These are phyloP conservation scores for Naganishia vaughanmartiniae DNA, from an alignment of 768 basidiomycete genomes.

Conservation along the genomic window DNA sequence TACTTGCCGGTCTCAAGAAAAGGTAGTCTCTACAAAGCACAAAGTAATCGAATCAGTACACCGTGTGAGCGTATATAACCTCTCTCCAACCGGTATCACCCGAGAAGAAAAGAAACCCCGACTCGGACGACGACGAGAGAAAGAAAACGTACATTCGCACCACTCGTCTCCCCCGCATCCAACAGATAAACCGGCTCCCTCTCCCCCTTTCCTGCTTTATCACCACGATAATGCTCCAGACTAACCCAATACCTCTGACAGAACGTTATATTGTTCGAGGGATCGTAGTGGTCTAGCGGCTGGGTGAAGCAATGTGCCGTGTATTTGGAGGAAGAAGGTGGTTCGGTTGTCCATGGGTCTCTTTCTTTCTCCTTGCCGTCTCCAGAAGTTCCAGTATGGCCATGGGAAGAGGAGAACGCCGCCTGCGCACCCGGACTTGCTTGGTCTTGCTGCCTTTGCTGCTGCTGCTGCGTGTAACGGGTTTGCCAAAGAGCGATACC, in stretches of 20 bases:
- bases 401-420: no score
- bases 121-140: neutral
- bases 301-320: constrained; percentile 66
- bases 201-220: constrained; percentile 56
- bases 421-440: neutral
- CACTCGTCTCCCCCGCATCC: constrained; percentile 91
- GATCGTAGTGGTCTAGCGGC: constrained; percentile 76
- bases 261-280: constrained; percentile 62
- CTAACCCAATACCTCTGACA: constrained; percentile 91
- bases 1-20: constrained; percentile 61
- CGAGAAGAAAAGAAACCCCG: no score
- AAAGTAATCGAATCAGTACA: neutral
- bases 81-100: no score
- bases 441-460: neutral
- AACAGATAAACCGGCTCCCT: constrained; percentile 75
- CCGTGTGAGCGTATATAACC: no score
- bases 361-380: neutral
- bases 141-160: constrained; percentile 51
- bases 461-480: neutral
- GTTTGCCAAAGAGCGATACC: constrained; percentile 18
- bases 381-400: no score
- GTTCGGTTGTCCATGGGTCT: constrained; percentile 18
- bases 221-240: constrained; percentile 64
- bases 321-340: neutral
- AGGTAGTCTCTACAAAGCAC: constrained; percentile 42